A percentile compares a stretch with the other conserved stretches of the same genome.
Evolutionary conservation across 768 basidiomycete species (phyloP).

Genomic region (Lactarius indigo): DNA sequence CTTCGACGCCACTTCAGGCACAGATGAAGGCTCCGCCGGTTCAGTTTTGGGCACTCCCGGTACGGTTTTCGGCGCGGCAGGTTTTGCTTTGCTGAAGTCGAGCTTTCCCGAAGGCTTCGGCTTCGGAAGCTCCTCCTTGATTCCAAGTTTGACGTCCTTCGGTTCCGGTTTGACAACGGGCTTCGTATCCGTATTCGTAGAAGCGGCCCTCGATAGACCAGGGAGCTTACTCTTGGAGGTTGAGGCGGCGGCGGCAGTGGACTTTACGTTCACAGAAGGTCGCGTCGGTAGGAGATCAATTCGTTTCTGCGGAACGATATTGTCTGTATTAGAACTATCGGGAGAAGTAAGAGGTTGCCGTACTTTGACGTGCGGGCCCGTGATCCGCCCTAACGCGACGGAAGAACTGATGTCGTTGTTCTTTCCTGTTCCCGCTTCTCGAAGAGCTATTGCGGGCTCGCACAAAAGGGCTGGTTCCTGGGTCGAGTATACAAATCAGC

Average conservation of each 20-base stretch:
- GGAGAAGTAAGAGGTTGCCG: not conserved
- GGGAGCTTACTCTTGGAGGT: conserved; percentile 22
- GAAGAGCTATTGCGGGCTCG: conserved; percentile 21
- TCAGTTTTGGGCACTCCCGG: conserved; percentile 19
- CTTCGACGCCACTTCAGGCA: conserved; percentile 17
- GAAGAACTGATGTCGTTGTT: not conserved
- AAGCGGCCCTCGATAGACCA: conserved; percentile 17
- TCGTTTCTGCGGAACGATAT: conserved; percentile 1
- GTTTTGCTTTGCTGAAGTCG: conserved; percentile 37
- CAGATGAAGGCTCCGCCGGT: conserved; percentile 20
- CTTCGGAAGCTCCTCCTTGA: conserved; percentile 30
- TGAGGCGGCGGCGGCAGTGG: conserved; percentile 11
- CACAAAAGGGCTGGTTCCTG: conserved; percentile 45
- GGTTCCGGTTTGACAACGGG: conserved; percentile 29
- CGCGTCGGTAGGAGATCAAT: not conserved
- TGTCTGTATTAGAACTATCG: not conserved
- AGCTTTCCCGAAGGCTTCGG: conserved; percentile 47
- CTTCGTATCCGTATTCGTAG: conserved; percentile 17
- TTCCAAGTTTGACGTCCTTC: conserved; percentile 29
- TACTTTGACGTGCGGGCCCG: conserved; percentile 21
- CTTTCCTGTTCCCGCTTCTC: conserved; percentile 12
- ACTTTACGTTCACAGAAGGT: not conserved
- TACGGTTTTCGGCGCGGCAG: conserved; percentile 19
- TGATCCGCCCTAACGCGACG: conserved; percentile 17
- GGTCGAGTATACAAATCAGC: not conserved